Base-by-base conservation (phyloP, 2,329 filamentous ascomycete genomes). In the Aschersonia sp. region DNA sequence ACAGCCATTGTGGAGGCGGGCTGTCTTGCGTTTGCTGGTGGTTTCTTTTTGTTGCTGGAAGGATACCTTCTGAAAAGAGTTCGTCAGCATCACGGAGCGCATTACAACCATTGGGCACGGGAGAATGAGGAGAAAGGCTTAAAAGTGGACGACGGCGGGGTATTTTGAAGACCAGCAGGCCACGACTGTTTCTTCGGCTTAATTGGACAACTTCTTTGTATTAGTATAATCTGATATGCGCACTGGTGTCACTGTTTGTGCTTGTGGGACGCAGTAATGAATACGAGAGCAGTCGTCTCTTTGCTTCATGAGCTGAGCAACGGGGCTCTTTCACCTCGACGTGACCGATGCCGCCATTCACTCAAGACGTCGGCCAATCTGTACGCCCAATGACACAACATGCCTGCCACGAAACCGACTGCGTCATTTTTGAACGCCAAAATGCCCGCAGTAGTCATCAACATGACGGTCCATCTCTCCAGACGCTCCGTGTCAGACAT, bases 381-480 rank as follows among this genome's bases (percentile, higher is more conserved):
- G 59, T 89, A 85, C 0, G 79, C 77, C 65, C 75, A 82, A 63
- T 91, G 80, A 61, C 88, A 94, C 3, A 85, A 61, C 72, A 94
- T 77, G 0, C 91, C 91, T 0, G 84, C 86, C 10, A 85, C 51
- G 57, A 96, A 95, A 0, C 91, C 91, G 5, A 95, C 77, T 0
- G 83, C 89, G 64, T 94, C 89, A 59, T 96, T 97, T 62, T 80
- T 84, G 58, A 94, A 95, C 0, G 87, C 88, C 45, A 97, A 65
- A 47, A 94, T 74, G 3, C 84, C 77, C 0, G 85, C 89, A 6
- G 87, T 80, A 0, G 91, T 97, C 52, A 89, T 82, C 50, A 95
- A 73, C 89, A 96, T 94, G 0, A 95, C 82, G 29, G 80, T 85
- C 85, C 87, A 95, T 49, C 89, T 74, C 61, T 87, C 79, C 48